Evolutionary conservation across 1,284 basidiomycete species (phyloP), one percentile per base, ranked within the genome.

Genomic region (Gomphus bonarii): DNA sequence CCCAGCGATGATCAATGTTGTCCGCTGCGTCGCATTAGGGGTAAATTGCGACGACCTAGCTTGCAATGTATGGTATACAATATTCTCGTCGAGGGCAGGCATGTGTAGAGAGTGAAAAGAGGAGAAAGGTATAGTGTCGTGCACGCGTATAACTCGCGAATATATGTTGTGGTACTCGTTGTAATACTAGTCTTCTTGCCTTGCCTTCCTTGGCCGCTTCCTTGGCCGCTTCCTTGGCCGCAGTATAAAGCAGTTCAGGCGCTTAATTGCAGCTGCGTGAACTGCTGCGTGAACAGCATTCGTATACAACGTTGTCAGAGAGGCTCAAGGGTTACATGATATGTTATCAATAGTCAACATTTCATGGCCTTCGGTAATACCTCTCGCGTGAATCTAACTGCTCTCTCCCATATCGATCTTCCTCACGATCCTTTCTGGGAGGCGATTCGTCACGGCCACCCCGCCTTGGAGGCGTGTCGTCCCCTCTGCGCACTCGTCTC

Each of bases 1-100:
- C 10, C 78, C 87, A 1, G 88, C 87, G 28, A 88, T 82, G 58
- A 91, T 88, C 52, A 91, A 71, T 0, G 88, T 91, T n/a, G 73
- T 81, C 62, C 75, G 73, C 66, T 91, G 88, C 2, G 88, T 89
- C 18, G 70, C 71, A 62, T 80, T 87, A 1, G 87, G 87, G n/a
- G 77, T 79, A 38, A 89, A 65, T 40, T 65, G 60, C 42, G 70
- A 65, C 54, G 59, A 56, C 28, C 77, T 50, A 43, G 50, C 38
- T 22, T 50, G 50, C 14, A 57, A 36, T n/a, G 22, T 25, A 46
- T 57, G 52, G 48, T 55, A 18, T 22, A 33, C 51, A 28, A 5
- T 28, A 28, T 42, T 48, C 47, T 66, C 63, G 61, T 65, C 55
- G 52, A 64, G 58, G 44, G 47, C 54, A 35, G 69, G 61, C 68